Percentiles rank a stretch among this genome's conserved stretches.
Conservation (phyloP, 805 yeast genomes). For the Yarrowia yakushimensis region DNA sequence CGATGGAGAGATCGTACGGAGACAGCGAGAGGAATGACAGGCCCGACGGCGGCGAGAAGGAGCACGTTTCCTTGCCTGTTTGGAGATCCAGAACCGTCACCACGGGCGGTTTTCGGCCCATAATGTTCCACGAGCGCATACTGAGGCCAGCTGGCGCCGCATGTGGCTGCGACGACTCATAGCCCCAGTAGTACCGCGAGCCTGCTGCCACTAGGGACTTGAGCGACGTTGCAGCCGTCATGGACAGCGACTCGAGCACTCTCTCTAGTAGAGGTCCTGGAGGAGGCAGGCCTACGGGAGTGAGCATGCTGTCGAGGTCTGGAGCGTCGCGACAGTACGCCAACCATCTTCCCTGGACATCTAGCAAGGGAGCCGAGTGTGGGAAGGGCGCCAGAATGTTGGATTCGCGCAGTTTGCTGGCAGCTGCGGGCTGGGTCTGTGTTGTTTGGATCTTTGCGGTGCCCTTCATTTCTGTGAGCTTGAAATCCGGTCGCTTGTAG, state of each 20-base stretch:
- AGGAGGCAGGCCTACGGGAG: conserved; percentile 7
- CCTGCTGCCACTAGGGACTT: conserved; percentile 49
- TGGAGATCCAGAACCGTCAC: not conserved
- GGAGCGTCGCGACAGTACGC: conserved; percentile 7
- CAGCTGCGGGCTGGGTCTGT: not conserved
- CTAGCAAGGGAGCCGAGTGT: not conserved
- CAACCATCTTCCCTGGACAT: conserved; percentile 10
- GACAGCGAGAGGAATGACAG: conserved; percentile 47
- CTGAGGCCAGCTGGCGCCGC: conserved; percentile 42
- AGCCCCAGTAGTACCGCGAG: conserved; percentile 7
- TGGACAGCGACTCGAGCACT: not conserved
- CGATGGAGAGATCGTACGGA: conserved; percentile 56
- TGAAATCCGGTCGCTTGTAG: not conserved
- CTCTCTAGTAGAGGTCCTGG: not conserved
- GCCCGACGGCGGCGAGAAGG: conserved; percentile 8
- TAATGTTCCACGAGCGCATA: conserved; percentile 16
- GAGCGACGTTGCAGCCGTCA: conserved; percentile 49
- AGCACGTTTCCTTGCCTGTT: not conserved
- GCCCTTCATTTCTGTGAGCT: not conserved
- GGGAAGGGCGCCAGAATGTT: not conserved
- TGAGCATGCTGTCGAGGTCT: not conserved
- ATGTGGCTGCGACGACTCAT: not conserved
- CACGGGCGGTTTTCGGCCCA: conserved; percentile 4
- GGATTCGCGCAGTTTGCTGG: conserved; percentile 1
- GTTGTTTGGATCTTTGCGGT: conserved; percentile 1